Percentiles rank a stretch among this genome's conserved stretches.
Evolutionary conservation across 148 eudicot species (phyloP).

Genomic region (Cornus controversa): DNA sequence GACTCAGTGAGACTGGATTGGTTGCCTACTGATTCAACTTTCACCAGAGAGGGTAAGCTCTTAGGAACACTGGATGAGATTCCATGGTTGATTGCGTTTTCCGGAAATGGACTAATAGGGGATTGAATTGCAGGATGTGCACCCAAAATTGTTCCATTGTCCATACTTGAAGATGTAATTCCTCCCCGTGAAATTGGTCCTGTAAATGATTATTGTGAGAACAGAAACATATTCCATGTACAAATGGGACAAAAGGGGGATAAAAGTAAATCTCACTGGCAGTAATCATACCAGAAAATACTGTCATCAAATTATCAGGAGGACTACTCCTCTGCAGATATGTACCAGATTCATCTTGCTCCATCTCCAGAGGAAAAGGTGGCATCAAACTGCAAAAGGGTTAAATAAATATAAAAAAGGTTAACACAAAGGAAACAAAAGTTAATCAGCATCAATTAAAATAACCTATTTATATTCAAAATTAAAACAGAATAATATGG

Average conservation of each 20-base stretch:
- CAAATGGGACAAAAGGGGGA: no score
- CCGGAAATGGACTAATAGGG: slow-evolving; percentile 34
- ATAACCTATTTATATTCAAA: no score
- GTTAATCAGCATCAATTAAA: no score
- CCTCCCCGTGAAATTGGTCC: slow-evolving; percentile 43
- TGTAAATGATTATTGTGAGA: slow-evolving; percentile 22
- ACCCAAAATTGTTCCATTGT: slow-evolving; percentile 30
- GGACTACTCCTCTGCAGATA: slow-evolving; percentile 43
- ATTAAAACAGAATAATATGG: no score
- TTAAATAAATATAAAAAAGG: slow-evolving; percentile 7
- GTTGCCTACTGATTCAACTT: slow-evolving; percentile 47
- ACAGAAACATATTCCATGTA: not conserved
- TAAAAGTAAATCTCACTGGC: not conserved
- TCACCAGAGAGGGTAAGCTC: slow-evolving; percentile 48
- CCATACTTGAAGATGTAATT: slow-evolving; percentile 30
- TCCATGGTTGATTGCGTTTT: slow-evolving; percentile 35
- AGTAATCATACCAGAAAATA: slow-evolving; percentile 42
- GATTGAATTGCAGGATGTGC: slow-evolving; percentile 26
- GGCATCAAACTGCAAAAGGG: slow-evolving; percentile 45
- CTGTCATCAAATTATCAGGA: slow-evolving; percentile 31
- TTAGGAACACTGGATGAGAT: slow-evolving; percentile 65
- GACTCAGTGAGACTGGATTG: slow-evolving; percentile 44
- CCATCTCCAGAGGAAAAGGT: slow-evolving; percentile 42
- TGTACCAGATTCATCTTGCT: slow-evolving; percentile 42
- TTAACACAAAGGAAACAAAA: not conserved